Evolutionary conservation across 2,329 filamentous ascomycete species (phyloP).

Genomic region (Clarireedia paspali): DNA sequence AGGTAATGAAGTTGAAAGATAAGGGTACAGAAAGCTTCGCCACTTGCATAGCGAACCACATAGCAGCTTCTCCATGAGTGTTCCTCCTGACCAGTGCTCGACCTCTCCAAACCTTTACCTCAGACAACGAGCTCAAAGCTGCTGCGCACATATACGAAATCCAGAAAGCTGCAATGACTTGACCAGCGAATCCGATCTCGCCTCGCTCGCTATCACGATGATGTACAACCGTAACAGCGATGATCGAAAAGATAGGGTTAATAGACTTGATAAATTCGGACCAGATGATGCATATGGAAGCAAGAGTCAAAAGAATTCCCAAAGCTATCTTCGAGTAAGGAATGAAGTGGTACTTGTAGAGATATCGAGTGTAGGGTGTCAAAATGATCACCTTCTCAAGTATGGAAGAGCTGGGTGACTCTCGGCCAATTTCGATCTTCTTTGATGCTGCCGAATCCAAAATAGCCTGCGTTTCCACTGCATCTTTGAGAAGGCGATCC

Average conservation of each 20-base stretch:
- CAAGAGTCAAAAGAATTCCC: slow-evolving; percentile 61
- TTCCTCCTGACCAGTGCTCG: slow-evolving; percentile 83
- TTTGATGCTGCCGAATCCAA: slow-evolving; percentile 77
- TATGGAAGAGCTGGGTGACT: slow-evolving; percentile 46
- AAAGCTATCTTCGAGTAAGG: slow-evolving; percentile 59
- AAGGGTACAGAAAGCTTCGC: slow-evolving; percentile 88
- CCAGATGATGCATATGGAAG: slow-evolving; percentile 82
- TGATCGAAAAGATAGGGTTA: slow-evolving; percentile 65
- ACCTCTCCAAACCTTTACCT: slow-evolving; percentile 97
- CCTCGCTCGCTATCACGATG: slow-evolving; percentile 58
- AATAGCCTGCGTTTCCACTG: slow-evolving; percentile 69
- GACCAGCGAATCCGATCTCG: slow-evolving; percentile 77
- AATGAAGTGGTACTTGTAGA: slow-evolving; percentile 66
- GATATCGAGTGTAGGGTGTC: slow-evolving; percentile 74
- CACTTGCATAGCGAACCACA: slow-evolving; percentile 92
- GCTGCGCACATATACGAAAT: slow-evolving; percentile 94
- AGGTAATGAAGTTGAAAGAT: slow-evolving; percentile 93
- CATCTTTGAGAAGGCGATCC: slow-evolving; percentile 68
- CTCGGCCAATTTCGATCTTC: slow-evolving; percentile 65
- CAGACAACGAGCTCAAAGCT: slow-evolving; percentile 77
- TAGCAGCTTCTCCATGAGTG: slow-evolving; percentile 86
- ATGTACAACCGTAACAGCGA: slow-evolving; percentile 50
- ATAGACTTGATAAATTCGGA: slow-evolving; percentile 86
- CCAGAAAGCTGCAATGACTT: slow-evolving; percentile 79
- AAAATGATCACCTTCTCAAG: slow-evolving; percentile 53